Conservation (phyloP, 257 asterid species). For the Solanum tarijense region DNA sequence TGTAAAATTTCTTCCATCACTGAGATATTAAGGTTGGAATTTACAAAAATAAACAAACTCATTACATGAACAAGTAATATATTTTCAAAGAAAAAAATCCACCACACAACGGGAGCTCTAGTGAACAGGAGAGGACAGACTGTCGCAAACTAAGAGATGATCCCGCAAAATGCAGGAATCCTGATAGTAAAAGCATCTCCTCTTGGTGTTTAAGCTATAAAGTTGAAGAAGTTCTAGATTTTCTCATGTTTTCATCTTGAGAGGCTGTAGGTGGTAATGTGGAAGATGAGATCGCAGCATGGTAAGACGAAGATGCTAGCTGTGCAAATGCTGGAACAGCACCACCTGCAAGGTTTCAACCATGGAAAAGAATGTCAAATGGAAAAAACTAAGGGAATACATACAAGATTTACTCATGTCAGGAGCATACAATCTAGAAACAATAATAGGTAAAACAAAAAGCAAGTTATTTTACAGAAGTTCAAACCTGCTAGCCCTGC, state of each 20-base stretch:
- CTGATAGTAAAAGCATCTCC: background rate
- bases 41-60: background rate
- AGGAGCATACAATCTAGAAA: background rate
- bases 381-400: background rate
- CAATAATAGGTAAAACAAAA: background rate
- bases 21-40: background rate
- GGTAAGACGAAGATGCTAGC: constrained; percentile 84
- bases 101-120: background rate
- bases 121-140: background rate
- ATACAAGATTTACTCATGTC: background rate
- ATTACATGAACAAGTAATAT: background rate
- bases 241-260: constrained; percentile 22
- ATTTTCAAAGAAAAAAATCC: background rate
- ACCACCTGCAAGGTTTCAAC: constrained; percentile 55
- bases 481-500: constrained; percentile 79
- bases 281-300: constrained; percentile 41
- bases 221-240: constrained; percentile 17
- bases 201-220: background rate
- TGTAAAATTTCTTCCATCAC: background rate
- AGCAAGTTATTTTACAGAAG: background rate
- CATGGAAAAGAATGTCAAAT: background rate
- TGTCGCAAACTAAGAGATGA: background rate
- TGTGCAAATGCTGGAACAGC: constrained; percentile 83
- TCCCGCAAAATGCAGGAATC: background rate
- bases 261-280: constrained; percentile 42